Evolutionary conservation across 257 asterid species (phyloP), one percentile per base, ranked within the genome.

Genomic region (Phtheirospermum japonicum): DNA sequence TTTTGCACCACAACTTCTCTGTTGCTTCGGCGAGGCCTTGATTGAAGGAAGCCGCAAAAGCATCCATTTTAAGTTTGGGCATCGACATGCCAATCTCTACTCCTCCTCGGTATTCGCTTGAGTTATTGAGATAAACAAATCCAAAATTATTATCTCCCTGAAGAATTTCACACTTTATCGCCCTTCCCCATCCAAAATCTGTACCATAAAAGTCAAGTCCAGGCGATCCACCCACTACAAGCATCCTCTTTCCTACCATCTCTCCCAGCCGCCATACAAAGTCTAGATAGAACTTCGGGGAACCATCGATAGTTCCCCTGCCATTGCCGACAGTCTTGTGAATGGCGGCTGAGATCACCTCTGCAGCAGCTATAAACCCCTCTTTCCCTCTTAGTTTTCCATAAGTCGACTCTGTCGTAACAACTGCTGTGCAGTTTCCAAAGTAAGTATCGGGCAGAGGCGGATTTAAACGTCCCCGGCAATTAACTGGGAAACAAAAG

Each of bases 141-240:
- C 13, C 33, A 9, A 23, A 23, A 23, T 18, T 23, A 19, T 26
- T 10, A 18, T 19, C 57, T 0, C 26, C 28, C 7, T 51, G n/a
- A 4, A 11, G 31, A 20, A 14, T 14, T 6, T 61, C 64, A 7
- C 14, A 20, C 43, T 70, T 63, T 0, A 9, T 2, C 6, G 49
- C 55, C 52, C 70, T 63, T 48, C 75, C 75, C 70, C 70, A 63
- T 14, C 75, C 75, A 26, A 42, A 70, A 23, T 70, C 75, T 0
- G 39, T 6, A 5, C 28, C 75, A 17, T 33, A 63, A 0, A 9
- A 6, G 36, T 63, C 69, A 0, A 55, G 32, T 1, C 52, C 36
- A 0, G 56, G 14, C 4, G 75, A 70, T 12, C 70, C 70, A 0
- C 39, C 61, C 0, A 70, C 5, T 7, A 10, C 4, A 13, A 36